Evolutionary conservation across 805 yeast genomes (phyloP), one percentile per base, ranked within the genome.

Genomic region (Candida ficus): DNA sequence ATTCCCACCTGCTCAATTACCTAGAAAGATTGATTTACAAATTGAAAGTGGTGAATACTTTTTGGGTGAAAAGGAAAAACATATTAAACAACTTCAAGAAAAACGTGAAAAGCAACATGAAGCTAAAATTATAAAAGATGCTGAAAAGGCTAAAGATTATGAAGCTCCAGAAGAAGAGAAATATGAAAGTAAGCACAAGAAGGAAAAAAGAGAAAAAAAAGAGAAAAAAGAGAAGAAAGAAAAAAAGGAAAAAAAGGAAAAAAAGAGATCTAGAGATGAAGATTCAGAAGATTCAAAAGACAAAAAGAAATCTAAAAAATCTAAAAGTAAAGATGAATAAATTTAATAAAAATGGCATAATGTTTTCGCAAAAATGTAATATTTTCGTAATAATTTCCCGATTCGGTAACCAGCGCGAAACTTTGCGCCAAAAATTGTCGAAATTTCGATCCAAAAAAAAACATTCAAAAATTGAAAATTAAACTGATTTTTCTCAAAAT

Each of bases 31-130:
- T 64, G 99, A 93, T 76, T 70, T 90, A 61, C 95, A 89, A 69
- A 89, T 93, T 64, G 99, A 93, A 65, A 81, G 95, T 70, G 99
- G 99, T 77, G 99, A 93, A 64, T 93, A 88, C 67, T 93, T 93
- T 78, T 72, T 93, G 67, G 85, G 88, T 45, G 84, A 87, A 69
- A 77, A 71, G 55, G 95, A 90, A 56, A 88, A 87, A 70, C 82
- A 77, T 45, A 66, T 70, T 50, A 80, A 76, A 62, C 78, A 79
- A 49, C 67, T 82, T 46, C 81, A 79, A 42, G 90, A 84, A 56
- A 86, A 88, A 73, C 76, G 79, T 48, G 86, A 80, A 40, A 78
- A 84, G 54, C 95, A 90, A 60, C 81, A 74, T 38, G 87, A 78
- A 49, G 77, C 75, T 52, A 78, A 82, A 50, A 77, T 70, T 42